Evolutionary conservation across 2,329 filamentous ascomycete species (phyloP).

Genomic region (Cryphonectria japonica): DNA sequence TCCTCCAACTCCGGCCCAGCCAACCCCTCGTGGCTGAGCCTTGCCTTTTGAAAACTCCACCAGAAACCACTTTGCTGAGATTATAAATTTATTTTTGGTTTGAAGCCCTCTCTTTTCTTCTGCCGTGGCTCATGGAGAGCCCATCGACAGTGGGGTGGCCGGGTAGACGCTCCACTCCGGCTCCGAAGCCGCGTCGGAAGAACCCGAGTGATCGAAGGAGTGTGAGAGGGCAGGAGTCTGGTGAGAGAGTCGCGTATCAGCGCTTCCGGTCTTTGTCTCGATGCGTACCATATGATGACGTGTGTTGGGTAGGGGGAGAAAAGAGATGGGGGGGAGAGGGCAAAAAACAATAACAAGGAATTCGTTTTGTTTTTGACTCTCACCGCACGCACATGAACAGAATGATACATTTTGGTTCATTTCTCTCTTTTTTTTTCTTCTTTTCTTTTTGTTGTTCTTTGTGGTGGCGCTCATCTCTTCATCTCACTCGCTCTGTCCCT

Average conservation of each 20-base stretch:
- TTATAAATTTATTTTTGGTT: neutral
- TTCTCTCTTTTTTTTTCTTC: neutral
- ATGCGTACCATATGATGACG: neutral
- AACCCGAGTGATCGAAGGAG: conserved; percentile 67
- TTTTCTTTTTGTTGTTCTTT: neutral
- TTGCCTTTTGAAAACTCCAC: neutral
- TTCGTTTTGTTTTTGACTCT: conserved; percentile 18
- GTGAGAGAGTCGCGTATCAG: conserved; percentile 49
- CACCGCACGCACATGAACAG: conserved; percentile 21
- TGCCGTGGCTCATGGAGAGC: conserved; percentile 25
- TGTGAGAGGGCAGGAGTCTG: conserved; percentile 80
- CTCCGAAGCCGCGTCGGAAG: conserved; percentile 59
- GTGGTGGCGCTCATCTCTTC: neutral
- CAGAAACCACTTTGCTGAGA: conserved; percentile 3
- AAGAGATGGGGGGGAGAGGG: neutral
- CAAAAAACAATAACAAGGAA: neutral
- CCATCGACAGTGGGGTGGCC: conserved; percentile 72
- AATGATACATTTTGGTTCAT: conserved; percentile 7
- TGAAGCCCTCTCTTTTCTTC: neutral
- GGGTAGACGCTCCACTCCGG: conserved; percentile 65
- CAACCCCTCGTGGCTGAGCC: neutral
- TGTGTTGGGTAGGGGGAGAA: neutral
- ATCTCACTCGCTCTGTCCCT: neutral
- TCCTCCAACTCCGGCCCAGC: conserved; percentile 6
- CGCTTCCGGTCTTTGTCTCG: conserved; percentile 35